Percentiles rank a stretch among this genome's conserved stretches.
Conservation (phyloP, 441 rosid species). For the Jatropha multifida region DNA sequence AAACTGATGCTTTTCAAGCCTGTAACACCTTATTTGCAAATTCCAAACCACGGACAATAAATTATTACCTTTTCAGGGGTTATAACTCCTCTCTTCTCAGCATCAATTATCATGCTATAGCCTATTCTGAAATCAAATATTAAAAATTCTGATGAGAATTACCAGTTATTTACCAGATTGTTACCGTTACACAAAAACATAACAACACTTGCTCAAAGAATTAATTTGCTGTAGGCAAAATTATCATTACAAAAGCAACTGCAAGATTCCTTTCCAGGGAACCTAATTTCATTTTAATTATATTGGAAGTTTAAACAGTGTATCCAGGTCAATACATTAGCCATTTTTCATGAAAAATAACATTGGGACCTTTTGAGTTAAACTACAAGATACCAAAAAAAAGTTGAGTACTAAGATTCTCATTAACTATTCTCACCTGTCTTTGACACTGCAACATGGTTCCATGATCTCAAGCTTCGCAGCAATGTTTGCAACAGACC, state of each 20-base stretch:
- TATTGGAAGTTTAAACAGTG: neutral
- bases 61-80: conserved; percentile 85
- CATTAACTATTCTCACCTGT: conserved; percentile 52
- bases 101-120: conserved; percentile 89
- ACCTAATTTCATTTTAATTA: neutral
- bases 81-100: conserved; percentile 80
- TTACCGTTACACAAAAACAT: neutral
- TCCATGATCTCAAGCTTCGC: conserved; percentile 99
- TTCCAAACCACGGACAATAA: conserved; percentile 11
- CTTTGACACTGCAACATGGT: conserved; percentile 97
- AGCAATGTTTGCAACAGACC: conserved; percentile 80
- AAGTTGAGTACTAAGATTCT: conserved; percentile 1
- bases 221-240: neutral
- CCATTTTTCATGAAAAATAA: neutral
- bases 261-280: conserved; percentile 3
- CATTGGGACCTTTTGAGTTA: conserved; percentile 6
- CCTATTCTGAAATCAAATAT: conserved; percentile 76
- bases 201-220: neutral
- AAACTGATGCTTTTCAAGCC: neutral
- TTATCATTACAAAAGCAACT: neutral
- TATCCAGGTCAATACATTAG: neutral
- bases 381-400: conserved; percentile 15
- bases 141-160: conserved; percentile 6
- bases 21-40: conserved; percentile 1
- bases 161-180: neutral